Evolutionary conservation across 352 stramenopile genomes (phyloP), one percentile per base, ranked within the genome.

Genomic region (Globisporangium abappressorium): DNA sequence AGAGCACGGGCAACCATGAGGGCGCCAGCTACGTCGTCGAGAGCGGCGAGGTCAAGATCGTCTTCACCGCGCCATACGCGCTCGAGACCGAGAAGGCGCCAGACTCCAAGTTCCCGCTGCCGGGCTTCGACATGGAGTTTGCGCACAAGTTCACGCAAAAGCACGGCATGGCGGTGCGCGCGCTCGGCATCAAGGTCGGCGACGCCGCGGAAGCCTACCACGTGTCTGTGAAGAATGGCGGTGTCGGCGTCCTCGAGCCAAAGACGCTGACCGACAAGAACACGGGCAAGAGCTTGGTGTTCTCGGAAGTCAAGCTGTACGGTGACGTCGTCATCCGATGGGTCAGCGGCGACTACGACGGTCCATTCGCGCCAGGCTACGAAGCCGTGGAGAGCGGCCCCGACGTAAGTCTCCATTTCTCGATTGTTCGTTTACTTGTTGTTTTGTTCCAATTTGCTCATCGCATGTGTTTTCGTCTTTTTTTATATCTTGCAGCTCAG

Each of bases 1-100:
- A 93, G 73, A 94, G 82, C 69, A 96, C 91, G 62, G 89, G 88
- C 64, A 97, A 97, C 80, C 85, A 92, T 70, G 65, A 80, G 58
- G 91, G 84, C 69, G 89, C 89, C 33, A 95, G 82, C 77, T 96
- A 97, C 75, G 88, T 96, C 55, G 71, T 95, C 33, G 76, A 90
- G 60, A 95, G 84, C 59, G 77, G 82, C 65, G 81, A 96, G 7
- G 72, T 97, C 51, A 85, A 79, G 58, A 80, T 98, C 62, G 83
- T 95, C 46, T 95, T 97, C 79, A 97, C 90, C 61, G 92, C 92
- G 22, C 92, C 92, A 22, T 97, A 97, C 75, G 79, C 77, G 65
- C 73, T 84, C 49, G 70, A 89, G 67, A 87, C 85, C 62, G 74
- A 82, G n/a, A 91, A 92, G 75, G 69, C 74, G 3, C 59, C 68